phyloP scores from a whole-genome alignment of 352 stramenopile genomes.

The Phytophthora constricta region DNA sequence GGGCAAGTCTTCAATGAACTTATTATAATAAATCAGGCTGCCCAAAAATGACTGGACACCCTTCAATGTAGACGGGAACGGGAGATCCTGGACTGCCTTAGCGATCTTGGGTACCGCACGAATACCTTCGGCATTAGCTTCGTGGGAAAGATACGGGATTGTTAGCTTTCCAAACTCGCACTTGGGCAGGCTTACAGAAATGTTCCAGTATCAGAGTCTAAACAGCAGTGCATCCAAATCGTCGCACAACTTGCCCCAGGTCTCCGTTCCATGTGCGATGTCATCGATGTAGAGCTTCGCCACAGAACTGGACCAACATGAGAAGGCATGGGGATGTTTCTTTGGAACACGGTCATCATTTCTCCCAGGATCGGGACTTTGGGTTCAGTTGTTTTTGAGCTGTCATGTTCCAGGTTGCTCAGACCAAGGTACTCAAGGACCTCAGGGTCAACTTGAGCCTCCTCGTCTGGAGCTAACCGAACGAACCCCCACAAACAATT shows the following conservation, averaged over 20 bases:
- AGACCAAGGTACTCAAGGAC: not conserved
- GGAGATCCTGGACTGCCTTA: not conserved
- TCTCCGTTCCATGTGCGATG: conserved; percentile 8
- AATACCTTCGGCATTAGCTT: conserved; percentile 9
- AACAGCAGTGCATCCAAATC: conserved; percentile 16
- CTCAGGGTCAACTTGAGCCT: not conserved
- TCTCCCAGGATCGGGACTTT: no score
- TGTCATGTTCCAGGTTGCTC: not conserved
- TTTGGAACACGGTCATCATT: no score
- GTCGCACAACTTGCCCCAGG: conserved; percentile 18
- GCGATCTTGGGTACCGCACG: not conserved
- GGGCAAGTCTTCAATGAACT: conserved; percentile 1
- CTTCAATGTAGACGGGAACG: not conserved
- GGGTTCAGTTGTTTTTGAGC: no score
- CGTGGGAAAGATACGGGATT: conserved; percentile 19
- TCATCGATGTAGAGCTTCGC: conserved; percentile 38
- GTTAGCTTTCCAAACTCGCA: conserved; percentile 21
- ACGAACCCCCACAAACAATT: conserved; percentile 18
- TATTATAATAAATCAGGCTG: not conserved
- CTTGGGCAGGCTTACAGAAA: conserved; percentile 32
- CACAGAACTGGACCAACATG: not conserved
- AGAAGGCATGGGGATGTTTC: no score
- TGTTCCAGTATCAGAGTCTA: conserved; percentile 15
- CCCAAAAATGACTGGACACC: not conserved
- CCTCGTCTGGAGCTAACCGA: not conserved